Base-by-base conservation (phyloP, 2,329 filamentous ascomycete species). In the Xylaria polymorpha region DNA sequence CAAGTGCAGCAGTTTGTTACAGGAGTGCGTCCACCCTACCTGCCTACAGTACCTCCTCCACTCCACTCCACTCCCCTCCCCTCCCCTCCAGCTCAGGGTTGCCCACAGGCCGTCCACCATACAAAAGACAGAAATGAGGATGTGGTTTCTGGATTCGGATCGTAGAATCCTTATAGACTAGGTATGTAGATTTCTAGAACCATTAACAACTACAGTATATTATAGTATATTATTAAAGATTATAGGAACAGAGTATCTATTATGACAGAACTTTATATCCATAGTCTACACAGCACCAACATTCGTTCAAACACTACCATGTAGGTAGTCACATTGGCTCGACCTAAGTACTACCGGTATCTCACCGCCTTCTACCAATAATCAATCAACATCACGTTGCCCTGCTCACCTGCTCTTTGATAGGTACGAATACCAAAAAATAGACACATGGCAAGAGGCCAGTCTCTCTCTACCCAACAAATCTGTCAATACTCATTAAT, bases 291-390 rank as follows among this genome's bases (percentile, higher is more conserved):
- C 25, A 29, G 18, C 5, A 25, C 25, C 35, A 22, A 22, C 35
- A 43, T 43, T 55, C 20, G 9, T 57, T 29, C 37, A 18, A 39
- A 43, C 55, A 50, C 6, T 22, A n/a, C n/a, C n/a, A n/a, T n/a
- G n/a, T n/a, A n/a, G n/a, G n/a, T 18, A 43, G 14, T 44, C 46
- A 59, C 44, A 18, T 29, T 39, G 48, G 57, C 20, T 20, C 3
- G 4, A 29, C 25, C 25, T 29, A 29, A 4, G n/a, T n/a, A n/a
- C n/a, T n/a, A n/a, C n/a, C n/a, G n/a, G n/a, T 22, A 46, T 20
- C 51, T 61, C 66, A 68, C 66, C 66, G 66, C 66, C 62, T 56
- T 51, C 56, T 41, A 61, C 14, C 25, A 44, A 59, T 20, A 4
- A 12, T 29, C 37, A 58, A 15, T 29, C 37, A 58, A 15, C 20